Conservation (phyloP, 164 flowering plant species). For the Chimonanthus salicifolius region DNA sequence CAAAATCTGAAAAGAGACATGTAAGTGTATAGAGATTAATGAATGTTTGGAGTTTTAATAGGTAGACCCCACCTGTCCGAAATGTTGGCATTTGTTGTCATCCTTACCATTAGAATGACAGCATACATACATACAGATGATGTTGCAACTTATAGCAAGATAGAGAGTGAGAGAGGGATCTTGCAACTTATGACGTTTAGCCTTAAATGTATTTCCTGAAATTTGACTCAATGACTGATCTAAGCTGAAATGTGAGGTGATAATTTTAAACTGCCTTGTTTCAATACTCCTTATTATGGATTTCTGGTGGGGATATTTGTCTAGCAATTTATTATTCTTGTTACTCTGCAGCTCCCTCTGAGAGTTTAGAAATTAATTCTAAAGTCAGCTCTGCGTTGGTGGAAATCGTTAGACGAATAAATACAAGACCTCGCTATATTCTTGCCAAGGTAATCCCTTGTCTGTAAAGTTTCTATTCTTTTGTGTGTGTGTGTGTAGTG, state of each 20-base stretch:
- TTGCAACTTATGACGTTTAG: neutral
- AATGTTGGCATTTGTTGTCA: too few relatives aligned
- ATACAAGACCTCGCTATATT: slow-evolving; percentile 83
- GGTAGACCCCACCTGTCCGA: too few relatives aligned
- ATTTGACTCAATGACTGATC: neutral
- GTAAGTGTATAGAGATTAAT: too few relatives aligned
- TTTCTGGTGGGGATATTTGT: neutral
- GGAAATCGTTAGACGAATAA: slow-evolving; percentile 73
- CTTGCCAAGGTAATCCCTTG: slow-evolving; percentile 77
- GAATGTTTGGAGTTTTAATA: too few relatives aligned
- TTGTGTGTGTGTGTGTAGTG: too few relatives aligned
- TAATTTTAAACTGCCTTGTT: neutral
- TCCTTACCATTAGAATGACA: too few relatives aligned
- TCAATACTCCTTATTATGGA: neutral
- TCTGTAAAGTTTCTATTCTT: neutral
- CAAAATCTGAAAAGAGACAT: too few relatives aligned
- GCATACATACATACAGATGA: too few relatives aligned
- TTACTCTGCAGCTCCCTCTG: slow-evolving; percentile 64
- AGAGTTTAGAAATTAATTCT: slow-evolving; percentile 87
- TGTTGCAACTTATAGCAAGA: too few relatives aligned
- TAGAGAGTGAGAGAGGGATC: neutral
- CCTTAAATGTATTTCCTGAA: neutral
- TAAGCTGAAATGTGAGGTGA: neutral
- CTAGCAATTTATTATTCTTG: slow-evolving; percentile 9
- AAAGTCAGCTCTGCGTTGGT: slow-evolving; percentile 97